Evolutionary conservation across 805 yeast genomes (phyloP), one percentile per base, ranked within the genome.

Genomic region (Komagataella mondaviorum): DNA sequence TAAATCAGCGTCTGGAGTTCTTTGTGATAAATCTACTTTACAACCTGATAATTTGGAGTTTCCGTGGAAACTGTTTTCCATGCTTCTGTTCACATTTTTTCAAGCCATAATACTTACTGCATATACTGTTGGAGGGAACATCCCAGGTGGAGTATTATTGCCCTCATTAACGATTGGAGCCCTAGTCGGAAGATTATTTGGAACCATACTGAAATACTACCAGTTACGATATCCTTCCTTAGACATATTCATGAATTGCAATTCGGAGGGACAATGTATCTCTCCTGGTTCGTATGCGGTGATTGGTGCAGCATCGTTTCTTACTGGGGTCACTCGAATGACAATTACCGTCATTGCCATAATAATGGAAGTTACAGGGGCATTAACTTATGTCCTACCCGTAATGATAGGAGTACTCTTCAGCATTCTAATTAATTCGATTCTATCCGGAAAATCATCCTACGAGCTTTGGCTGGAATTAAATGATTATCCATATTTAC

Each of bases 251-350:
- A 48, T 59, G 2, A 62, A 67, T 17, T 74, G 78, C 55, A 76
- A 52, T 65, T 75, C 60, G 23, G 68, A 64, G 17, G 56, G 59
- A 22, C 57, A 71, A 52, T 81, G 93, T 57, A 80, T 88, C 7
- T 83, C 89, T 1, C 95, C 95, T 0, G 90, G 93, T 0, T 87
- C 90, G 0, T 88, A 88, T 60, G 95, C 95, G 0, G 84, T 88
- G 7, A 87, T 88, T 20, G 96, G 96, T 0, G 88, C 95, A 0
- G 95, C 89, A 0, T 75, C 95, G 1, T 84, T 86, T 51, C 70
- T 87, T 56, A 79, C 93, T 0, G 95, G 95, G 4, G 80, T 83
- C 14, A 86, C 96, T 3, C 79, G 87, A 56, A 76, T 88, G 67
- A 86, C 90, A 3, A 83, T 87, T 55, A 77, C 88, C 47, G 81